A percentile compares a stretch with the other conserved stretches of the same genome.
phyloP scores from a whole-genome alignment of 371 early-diverging fungal genomes.

The Syncephalastrum racemosum region DNA sequence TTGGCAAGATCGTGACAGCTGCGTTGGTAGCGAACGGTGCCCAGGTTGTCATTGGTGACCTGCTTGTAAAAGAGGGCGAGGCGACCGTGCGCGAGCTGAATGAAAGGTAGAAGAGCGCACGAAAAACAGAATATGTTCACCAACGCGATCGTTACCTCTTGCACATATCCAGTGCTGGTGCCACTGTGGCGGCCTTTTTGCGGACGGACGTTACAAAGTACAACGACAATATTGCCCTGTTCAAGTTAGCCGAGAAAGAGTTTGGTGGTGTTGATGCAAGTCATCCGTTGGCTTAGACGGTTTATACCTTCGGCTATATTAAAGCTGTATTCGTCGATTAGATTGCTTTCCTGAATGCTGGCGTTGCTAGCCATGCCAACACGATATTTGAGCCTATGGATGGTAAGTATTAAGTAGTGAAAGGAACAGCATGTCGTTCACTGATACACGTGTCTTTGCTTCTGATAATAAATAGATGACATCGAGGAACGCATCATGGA shows the following conservation, averaged over 20 bases:
- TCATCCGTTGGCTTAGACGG: slow-evolving; percentile 3
- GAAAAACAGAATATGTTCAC: no score
- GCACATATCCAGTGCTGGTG: slow-evolving; percentile 5
- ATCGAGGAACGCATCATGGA: slow-evolving; percentile 4
- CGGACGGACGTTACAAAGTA: slow-evolving; percentile 60
- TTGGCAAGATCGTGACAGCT: slow-evolving; percentile 57
- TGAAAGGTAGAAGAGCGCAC: slow-evolving; percentile 17
- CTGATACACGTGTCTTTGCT: neutral
- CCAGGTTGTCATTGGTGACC: slow-evolving; percentile 61
- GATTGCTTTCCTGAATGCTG: slow-evolving; percentile 16
- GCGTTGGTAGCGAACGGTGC: slow-evolving; percentile 50
- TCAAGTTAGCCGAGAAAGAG: slow-evolving; percentile 41
- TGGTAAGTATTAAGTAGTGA: slow-evolving; percentile 2
- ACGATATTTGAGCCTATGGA: slow-evolving; percentile 8
- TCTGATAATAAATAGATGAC: slow-evolving; percentile 5
- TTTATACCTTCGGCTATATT: no score
- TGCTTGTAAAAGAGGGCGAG: slow-evolving; percentile 45
- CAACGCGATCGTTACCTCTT: no score
- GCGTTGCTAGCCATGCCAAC: neutral
- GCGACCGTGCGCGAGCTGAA: slow-evolving; percentile 36
- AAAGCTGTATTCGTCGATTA: neutral
- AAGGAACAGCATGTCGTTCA: neutral
- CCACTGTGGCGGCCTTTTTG: slow-evolving; percentile 33
- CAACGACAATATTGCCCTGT: slow-evolving; percentile 39
- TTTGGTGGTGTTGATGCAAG: slow-evolving; percentile 63